Conservation (phyloP, 495 filamentous ascomycete species). For the Achaetomiella virescens region DNA sequence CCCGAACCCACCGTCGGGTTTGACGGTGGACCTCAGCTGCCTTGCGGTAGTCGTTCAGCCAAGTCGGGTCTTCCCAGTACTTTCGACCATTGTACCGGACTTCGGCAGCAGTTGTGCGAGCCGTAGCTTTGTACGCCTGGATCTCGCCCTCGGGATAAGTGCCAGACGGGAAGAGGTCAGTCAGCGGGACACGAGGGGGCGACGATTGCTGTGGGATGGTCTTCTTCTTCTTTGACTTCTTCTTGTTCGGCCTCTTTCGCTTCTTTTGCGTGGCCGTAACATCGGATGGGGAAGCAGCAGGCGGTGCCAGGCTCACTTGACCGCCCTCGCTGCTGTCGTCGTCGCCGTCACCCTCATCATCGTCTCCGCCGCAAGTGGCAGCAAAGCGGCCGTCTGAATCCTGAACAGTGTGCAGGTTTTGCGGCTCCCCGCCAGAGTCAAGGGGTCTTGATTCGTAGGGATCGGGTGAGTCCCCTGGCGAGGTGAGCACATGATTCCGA, state of each 20-base stretch:
- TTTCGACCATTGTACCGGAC: constrained; percentile 73
- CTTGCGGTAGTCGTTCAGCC: constrained; percentile 78
- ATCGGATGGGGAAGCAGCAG: constrained; percentile 19
- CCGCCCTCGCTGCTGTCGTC: background rate
- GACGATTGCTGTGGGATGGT: constrained; percentile 58
- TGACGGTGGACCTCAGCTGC: constrained; percentile 86
- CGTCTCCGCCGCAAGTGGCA: constrained; percentile 40
- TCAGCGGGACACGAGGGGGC: constrained; percentile 70
- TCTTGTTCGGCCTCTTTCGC: constrained; percentile 67
- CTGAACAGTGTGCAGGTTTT: background rate
- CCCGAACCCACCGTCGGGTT: constrained; percentile 75
- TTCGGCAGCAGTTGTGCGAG: constrained; percentile 79
- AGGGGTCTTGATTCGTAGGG: background rate
- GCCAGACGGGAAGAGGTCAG: constrained; percentile 66
- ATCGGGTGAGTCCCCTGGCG: background rate
- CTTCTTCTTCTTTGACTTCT: constrained; percentile 57
- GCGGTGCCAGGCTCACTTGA: constrained; percentile 17
- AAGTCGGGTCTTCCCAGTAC: constrained; percentile 56
- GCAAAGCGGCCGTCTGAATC: constrained; percentile 2
- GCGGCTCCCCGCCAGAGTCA: background rate
- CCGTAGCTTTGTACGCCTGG: constrained; percentile 71
- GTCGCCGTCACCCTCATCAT: constrained; percentile 63
- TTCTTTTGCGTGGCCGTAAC: constrained; percentile 48
- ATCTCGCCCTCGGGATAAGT: constrained; percentile 75
- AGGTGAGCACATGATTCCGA: background rate